Conservation (phyloP, 108 stramenopile genomes). For the Bacterosira constricta region DNA sequence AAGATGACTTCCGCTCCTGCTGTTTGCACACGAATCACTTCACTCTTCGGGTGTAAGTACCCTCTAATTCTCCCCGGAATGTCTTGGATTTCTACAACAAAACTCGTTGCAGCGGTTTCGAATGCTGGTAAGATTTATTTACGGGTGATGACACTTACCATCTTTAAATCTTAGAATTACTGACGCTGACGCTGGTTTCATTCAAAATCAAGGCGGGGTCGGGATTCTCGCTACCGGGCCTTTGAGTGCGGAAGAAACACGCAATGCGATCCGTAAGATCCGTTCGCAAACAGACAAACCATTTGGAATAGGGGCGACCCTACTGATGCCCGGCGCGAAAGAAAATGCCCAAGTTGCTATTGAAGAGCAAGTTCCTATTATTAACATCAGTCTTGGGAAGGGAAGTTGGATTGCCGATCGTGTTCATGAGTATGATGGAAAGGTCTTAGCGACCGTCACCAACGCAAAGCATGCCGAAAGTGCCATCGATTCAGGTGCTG, state of each 20-base stretch:
- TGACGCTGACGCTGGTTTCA: too few relatives aligned
- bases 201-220: slow-evolving; percentile 62
- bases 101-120: slow-evolving; percentile 88
- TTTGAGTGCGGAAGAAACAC: slow-evolving; percentile 70
- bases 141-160: not conserved
- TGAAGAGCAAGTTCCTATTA: slow-evolving; percentile 83
- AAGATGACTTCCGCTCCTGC: slow-evolving; percentile 17
- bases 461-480: slow-evolving; percentile 76
- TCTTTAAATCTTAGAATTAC: too few relatives aligned
- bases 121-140: slow-evolving; percentile 61
- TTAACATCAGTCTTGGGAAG: slow-evolving; percentile 89
- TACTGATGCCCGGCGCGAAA: slow-evolving; percentile 86
- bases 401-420: slow-evolving; percentile 83
- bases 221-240: slow-evolving; percentile 90
- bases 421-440: slow-evolving; percentile 78
- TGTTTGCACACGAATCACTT: slow-evolving; percentile 71
- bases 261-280: slow-evolving; percentile 65
- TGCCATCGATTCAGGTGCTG: slow-evolving; percentile 73
- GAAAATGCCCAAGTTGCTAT: slow-evolving; percentile 87
- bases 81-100: slow-evolving; percentile 81
- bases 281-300: slow-evolving; percentile 69
- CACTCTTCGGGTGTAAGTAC: slow-evolving; percentile 72
- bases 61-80: slow-evolving; percentile 87
- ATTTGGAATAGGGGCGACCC: slow-evolving; percentile 82
- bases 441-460: slow-evolving; percentile 80